Base-by-base conservation (phyloP, 2,329 filamentous ascomycete species). In the Talaromyces albobiverticillius region DNA sequence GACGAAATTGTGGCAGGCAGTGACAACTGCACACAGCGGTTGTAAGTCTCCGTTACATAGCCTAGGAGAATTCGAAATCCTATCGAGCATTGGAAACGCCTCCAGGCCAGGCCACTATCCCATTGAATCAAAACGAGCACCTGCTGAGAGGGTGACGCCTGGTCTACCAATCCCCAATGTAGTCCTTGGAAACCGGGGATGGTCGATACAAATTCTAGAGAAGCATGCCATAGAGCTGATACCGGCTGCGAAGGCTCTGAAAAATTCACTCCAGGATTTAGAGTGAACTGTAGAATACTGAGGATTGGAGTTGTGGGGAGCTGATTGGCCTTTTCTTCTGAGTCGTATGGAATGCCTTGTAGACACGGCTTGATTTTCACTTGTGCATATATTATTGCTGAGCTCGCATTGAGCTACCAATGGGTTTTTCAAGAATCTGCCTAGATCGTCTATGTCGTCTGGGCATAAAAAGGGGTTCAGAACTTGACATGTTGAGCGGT, bases 211-310 rank as follows among this genome's bases (percentile, higher is more conserved):
- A 38, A 49, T 14, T 38, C 34, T 14, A 49, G 34, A 16, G 46
- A 49, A 18, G 34, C 23, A n/a, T 22, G 14, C 46, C 46, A 49
- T 3, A 25, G 22, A 16, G 23, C 22, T 18, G 46, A 49, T 40
- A 32, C 46, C 13, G 34, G 34, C 22, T 49, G 46, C 22, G 46
- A 49, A 26, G 32, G 32, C 14, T 49, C 46, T 41, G 46, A 34
- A 18, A 49, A 6, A 9, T 40, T n/a, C 29, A 49, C 32, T 29
- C 46, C 46, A 20, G 32, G n/a, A 25, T 38, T 31, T 2, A 49
- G 23, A 41, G 46, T 49, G 32, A 49, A 49, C 18, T 49, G 46
- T 11, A 49, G 22, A 49, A 49, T 49, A 49, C 46, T 41, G 34
- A 49, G 46, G 22, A 49, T n/a, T 16, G 46, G 46, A 25, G 20